These are phyloP conservation scores for Juglanconis juglandina DNA, from an alignment of 2,329 filamentous ascomycete species.

Conservation along the genomic window DNA sequence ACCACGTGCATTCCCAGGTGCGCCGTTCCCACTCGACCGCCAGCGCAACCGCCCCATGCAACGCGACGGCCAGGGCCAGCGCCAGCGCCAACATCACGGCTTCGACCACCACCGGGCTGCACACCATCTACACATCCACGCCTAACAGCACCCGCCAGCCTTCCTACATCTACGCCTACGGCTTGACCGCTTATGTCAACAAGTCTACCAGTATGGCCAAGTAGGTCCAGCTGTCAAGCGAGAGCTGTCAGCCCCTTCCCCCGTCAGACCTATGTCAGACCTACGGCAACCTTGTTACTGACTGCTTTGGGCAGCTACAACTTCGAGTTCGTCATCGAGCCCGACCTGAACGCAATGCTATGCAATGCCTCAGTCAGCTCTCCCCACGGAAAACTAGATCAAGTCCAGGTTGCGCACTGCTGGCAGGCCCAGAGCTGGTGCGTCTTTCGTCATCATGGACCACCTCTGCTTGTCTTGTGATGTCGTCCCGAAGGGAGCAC, in stretches of 20 bases:
- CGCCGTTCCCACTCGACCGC: too few relatives aligned
- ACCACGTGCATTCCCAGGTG: too few relatives aligned
- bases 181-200: neutral
- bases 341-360: neutral
- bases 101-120: neutral
- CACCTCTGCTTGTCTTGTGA: neutral
- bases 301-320: neutral
- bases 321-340: conserved; percentile 1
- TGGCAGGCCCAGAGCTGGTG: neutral
- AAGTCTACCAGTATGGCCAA: neutral
- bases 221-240: neutral
- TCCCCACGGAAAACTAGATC: neutral
- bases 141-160: neutral
- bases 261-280: too few relatives aligned
- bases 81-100: neutral
- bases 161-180: neutral
- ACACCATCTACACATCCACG: neutral
- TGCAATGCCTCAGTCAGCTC: neutral
- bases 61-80: too few relatives aligned
- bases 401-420: neutral
- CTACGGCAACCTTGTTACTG: neutral
- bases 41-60: too few relatives aligned
- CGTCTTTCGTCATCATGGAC: neutral
- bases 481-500: neutral
- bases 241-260: too few relatives aligned